phyloP scores from a whole-genome alignment of 192 early-diverging fungal species.

The Gaertneriomyces sp. region DNA sequence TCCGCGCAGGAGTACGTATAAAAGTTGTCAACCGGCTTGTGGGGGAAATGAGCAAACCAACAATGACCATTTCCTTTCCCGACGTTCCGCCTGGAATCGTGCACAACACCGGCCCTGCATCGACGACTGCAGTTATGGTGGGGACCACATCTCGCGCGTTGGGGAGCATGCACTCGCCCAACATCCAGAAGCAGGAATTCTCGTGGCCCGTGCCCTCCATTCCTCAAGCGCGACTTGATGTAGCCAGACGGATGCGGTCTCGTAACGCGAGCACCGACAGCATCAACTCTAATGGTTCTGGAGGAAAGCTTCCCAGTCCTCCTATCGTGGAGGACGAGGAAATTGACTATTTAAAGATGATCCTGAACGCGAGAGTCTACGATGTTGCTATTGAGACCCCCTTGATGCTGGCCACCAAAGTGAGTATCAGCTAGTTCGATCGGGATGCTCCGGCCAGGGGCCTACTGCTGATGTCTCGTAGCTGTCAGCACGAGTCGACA shows the following conservation, averaged over 20 bases:
- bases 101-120: not conserved
- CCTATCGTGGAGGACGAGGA: conserved; percentile 11
- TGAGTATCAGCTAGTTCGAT: not conserved
- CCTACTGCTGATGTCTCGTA: no score
- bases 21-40: no score
- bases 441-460: no score
- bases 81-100: not conserved
- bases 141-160: not conserved
- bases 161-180: not conserved
- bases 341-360: conserved; percentile 85
- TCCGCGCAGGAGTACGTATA: no score
- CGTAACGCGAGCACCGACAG: no score
- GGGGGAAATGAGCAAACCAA: no score
- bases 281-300: no score
- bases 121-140: not conserved
- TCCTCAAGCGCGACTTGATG: not conserved
- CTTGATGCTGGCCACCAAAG: conserved; percentile 73
- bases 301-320: conserved; percentile 7
- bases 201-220: not conserved
- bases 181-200: not conserved
- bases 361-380: conserved; percentile 92
- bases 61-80: no score
- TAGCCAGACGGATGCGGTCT: not conserved
- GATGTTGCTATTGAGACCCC: conserved; percentile 90
- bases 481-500: conserved; percentile 65